A percentile compares a stretch with the other conserved stretches of the same genome.
Conservation (phyloP, 345 rosid species). For the Streptanthus diversifolius region DNA sequence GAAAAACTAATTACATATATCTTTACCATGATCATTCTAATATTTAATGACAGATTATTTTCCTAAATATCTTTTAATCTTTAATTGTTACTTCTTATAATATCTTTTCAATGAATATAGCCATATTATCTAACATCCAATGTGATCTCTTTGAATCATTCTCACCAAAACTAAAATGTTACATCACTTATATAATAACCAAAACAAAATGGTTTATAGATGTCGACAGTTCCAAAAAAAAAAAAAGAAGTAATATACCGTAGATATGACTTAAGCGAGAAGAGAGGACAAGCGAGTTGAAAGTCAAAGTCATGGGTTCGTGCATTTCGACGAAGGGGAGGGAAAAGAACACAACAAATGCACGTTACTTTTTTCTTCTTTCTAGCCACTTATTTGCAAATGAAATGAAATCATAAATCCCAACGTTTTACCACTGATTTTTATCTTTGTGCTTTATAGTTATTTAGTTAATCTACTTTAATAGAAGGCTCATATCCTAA, state of each 20-base stretch:
- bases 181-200: neutral
- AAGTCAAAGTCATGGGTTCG: slow-evolving; percentile 36
- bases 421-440: too few relatives aligned
- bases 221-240: too few relatives aligned
- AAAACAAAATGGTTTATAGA: neutral
- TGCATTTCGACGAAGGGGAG: slow-evolving; percentile 14
- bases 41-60: neutral
- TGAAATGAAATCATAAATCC: slow-evolving; percentile 4
- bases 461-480: too few relatives aligned
- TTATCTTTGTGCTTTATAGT: too few relatives aligned
- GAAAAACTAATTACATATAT: neutral
- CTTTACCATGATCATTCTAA: neutral
- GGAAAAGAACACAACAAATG: slow-evolving; percentile 14
- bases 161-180: neutral
- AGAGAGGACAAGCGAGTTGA: slow-evolving; percentile 25
- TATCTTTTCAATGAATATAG: neutral
- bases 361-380: neutral
- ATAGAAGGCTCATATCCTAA: too few relatives aligned
- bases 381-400: neutral
- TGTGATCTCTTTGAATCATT: neutral
- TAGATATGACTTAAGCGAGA: slow-evolving; percentile 9
- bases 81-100: neutral
- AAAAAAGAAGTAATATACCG: slow-evolving; percentile 1
- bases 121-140: neutral
- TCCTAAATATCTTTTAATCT: neutral